phyloP scores from a whole-genome alignment of 106 monocot genomes.

The Amphibolis antarctica region DNA sequence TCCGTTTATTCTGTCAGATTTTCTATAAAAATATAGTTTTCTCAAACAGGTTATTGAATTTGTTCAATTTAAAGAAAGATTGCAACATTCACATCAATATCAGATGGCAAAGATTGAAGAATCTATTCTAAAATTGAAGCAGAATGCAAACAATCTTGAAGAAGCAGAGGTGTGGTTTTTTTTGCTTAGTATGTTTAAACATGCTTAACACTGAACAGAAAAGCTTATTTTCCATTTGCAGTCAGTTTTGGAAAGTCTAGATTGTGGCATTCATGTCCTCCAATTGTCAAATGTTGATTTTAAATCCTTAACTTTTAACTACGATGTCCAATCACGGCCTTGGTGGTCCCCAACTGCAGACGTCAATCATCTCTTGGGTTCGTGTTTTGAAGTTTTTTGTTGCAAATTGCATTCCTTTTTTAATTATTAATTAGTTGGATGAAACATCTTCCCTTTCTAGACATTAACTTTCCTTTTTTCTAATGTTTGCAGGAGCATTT shows the following conservation, averaged over 20 bases:
- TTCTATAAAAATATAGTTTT: not conserved
- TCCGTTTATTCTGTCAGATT: no score
- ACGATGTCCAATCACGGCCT: constrained; percentile 70
- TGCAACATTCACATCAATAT: constrained; percentile 72
- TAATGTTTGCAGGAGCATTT: constrained; percentile 42
- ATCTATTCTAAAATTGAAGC: constrained; percentile 56
- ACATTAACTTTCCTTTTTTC: constrained; percentile 1
- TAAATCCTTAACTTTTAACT: constrained; percentile 66
- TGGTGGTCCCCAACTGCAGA: constrained; percentile 79
- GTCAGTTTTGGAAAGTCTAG: constrained; percentile 39
- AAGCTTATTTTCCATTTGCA: constrained; percentile 18
- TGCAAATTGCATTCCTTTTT: not conserved
- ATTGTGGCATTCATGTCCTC: constrained; percentile 39
- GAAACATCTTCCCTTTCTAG: not conserved
- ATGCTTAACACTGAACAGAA: not conserved
- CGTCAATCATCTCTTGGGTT: constrained; percentile 42
- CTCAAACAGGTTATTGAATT: constrained; percentile 65
- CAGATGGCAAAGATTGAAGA: constrained; percentile 47
- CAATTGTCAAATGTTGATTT: constrained; percentile 40
- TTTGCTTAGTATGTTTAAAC: not conserved
- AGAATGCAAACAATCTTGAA: constrained; percentile 50
- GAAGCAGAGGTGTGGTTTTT: constrained; percentile 47
- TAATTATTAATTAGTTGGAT: not conserved
- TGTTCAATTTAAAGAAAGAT: constrained; percentile 73
- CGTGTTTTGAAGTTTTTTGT: not conserved